Evolutionary conservation across 2,329 filamentous ascomycete species (phyloP), one percentile per base, ranked within the genome.

Genomic region (Talaromyces sp.): DNA sequence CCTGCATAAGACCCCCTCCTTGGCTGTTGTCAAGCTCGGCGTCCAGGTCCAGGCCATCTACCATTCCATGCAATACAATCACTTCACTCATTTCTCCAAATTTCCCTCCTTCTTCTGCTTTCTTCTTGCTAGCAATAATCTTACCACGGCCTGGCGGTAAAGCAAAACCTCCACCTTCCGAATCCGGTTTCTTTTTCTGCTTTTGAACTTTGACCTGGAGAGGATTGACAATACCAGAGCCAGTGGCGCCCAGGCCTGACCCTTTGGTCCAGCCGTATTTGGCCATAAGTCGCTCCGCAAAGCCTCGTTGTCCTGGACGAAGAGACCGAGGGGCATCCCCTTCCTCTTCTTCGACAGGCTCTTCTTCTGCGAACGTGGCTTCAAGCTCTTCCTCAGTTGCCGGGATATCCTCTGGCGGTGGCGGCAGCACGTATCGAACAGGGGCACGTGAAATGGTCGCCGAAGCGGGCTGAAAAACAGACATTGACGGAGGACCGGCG

Each of bases 181-280:
- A 83, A 71, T 93, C 90, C 0, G 88, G 82, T 63, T 85, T 86
- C 75, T 91, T 92, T 73, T 91, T 90, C 32, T 88, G 84, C 77
- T 94, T 95, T 68, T 94, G 88, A n/a, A 93, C 84, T 68, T 96
- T 86, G 27, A 93, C 89, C 53, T 86, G 86, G 3, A 99, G 79
- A 4, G 92, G 90, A 24, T 92, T 90, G 58, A 91, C 82, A 67
- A 99, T 97, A 62, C 94, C 94, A 26, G 87, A 86, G 32, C 86
- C 86, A 63, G 88, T 84, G 17, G 91, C 92, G 65, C 94, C 94
- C 3, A 99, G 85, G 21, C 94, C 94, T 63, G 88, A 84, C 26
- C 94, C 94, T 69, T 92, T 88, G 38, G 87, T 88, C 90, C 92
- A 97, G 59, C 94, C 94, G 76, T 96, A 94, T 72, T 97, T 97